A percentile compares a stretch with the other conserved stretches of the same genome.
Conservation (phyloP, 2,329 filamentous ascomycete species). For the Diplodia scrobiculata region DNA sequence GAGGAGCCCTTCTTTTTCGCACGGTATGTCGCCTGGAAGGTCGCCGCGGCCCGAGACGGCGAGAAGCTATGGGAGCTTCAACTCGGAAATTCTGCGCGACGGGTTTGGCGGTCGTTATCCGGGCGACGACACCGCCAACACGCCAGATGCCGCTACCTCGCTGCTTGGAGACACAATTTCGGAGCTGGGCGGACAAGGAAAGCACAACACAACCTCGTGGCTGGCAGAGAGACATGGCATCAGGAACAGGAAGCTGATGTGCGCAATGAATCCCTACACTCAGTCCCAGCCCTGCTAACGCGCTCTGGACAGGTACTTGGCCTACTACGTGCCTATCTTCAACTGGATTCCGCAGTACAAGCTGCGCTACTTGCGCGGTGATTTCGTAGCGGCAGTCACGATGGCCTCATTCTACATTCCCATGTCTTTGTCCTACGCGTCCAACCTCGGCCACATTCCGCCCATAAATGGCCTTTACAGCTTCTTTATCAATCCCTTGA, state of each 20-base stretch:
- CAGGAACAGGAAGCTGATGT: slow-evolving; percentile 74
- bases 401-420: slow-evolving; percentile 98
- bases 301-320: slow-evolving; percentile 67
- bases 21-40: slow-evolving; percentile 69
- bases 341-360: slow-evolving; percentile 90
- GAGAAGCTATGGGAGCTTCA: slow-evolving; percentile 56
- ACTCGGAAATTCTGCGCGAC: slow-evolving; percentile 37
- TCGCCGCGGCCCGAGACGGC: slow-evolving; percentile 65
- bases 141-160: slow-evolving; percentile 43
- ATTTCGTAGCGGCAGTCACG: slow-evolving; percentile 86
- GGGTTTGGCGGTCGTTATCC: slow-evolving; percentile 42
- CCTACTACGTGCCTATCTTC: slow-evolving; percentile 89
- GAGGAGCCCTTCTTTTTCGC: slow-evolving; percentile 49
- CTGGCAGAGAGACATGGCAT: slow-evolving; percentile 74
- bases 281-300: slow-evolving; percentile 1
- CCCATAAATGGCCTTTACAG: slow-evolving; percentile 92
- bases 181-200: slow-evolving; percentile 57
- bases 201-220: slow-evolving; percentile 71
- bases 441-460: slow-evolving; percentile 88
- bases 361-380: slow-evolving; percentile 78
- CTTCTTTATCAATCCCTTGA: slow-evolving; percentile 87
- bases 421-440: slow-evolving; percentile 90
- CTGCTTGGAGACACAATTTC: slow-evolving; percentile 48
- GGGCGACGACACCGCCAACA: slow-evolving; percentile 38
- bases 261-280: slow-evolving; percentile 37